phyloP scores from a whole-genome alignment of 176 grass and related monocot genomes.

The Musa troglodytarum region DNA sequence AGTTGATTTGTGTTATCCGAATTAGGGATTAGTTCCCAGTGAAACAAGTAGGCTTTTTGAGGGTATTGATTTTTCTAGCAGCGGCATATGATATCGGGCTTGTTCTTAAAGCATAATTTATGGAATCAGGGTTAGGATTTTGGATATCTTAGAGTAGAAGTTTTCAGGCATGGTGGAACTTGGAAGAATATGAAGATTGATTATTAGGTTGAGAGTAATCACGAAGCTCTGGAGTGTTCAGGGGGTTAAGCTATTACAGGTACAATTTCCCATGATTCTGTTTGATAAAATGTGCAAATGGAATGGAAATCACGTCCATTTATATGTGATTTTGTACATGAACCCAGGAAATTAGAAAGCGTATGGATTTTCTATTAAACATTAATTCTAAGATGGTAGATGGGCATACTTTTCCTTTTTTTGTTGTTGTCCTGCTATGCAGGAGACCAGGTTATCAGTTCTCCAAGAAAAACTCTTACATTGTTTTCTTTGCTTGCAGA shows the following conservation, averaged over 20 bases:
- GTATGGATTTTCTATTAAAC: background rate
- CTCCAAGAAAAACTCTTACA: no score
- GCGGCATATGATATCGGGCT: no score
- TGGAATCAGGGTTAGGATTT: background rate
- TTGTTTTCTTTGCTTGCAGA: no score
- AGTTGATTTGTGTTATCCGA: background rate
- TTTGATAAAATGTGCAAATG: background rate
- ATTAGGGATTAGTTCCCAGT: background rate
- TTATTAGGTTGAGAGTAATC: background rate
- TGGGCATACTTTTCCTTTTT: no score
- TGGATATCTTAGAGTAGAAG: background rate
- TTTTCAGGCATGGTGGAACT: no score
- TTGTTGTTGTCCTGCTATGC: no score
- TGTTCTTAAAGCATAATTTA: background rate
- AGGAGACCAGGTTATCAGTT: no score
- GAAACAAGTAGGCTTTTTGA: background rate
- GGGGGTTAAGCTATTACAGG: background rate
- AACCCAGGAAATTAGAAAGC: background rate
- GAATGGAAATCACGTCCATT: background rate
- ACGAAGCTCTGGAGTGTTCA: background rate
- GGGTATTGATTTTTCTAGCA: background rate
- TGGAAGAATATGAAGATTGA: background rate
- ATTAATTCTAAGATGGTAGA: background rate
- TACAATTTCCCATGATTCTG: background rate
- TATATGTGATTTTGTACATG: background rate